phyloP scores from a whole-genome alignment of 371 early-diverging fungal species.

The Saksenaea oblongispora region DNA sequence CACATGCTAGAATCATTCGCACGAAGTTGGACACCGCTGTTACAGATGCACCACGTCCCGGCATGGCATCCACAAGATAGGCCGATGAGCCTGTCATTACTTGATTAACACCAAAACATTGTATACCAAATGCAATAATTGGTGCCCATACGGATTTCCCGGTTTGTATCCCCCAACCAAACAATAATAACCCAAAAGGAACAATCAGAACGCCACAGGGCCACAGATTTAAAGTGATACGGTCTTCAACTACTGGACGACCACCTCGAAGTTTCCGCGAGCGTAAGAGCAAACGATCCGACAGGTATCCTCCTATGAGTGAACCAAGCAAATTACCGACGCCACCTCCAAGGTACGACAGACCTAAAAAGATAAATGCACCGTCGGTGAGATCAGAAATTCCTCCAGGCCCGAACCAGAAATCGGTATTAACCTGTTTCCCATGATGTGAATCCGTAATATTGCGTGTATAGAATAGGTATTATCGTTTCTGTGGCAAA shows the following conservation, averaged over 20 bases:
- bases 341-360: constrained; percentile 48
- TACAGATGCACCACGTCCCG: constrained; percentile 42
- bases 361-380: constrained; percentile 11
- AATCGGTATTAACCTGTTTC: constrained; percentile 22
- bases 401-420: neutral
- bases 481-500: constrained; percentile 49
- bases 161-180: constrained; percentile 47
- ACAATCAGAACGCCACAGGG: constrained; percentile 39
- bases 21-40: constrained; percentile 40
- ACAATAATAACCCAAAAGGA: constrained; percentile 46
- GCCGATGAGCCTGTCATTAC: constrained; percentile 35
- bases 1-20: constrained; percentile 34
- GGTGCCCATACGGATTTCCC: constrained; percentile 37
- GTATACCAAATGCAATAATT: constrained; percentile 47
- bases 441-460: constrained; percentile 43
- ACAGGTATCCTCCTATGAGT: constrained; percentile 19
- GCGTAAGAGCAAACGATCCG: constrained; percentile 25
- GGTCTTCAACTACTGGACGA: constrained; percentile 24
- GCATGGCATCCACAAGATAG: constrained; percentile 42
- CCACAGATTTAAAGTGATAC: constrained; percentile 29
- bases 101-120: constrained; percentile 47
- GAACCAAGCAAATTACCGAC: constrained; percentile 48
- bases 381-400: neutral
- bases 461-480: constrained; percentile 26
- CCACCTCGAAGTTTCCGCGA: constrained; percentile 23